A percentile compares a stretch with the other conserved stretches of the same genome.
Conservation (phyloP, 1,139 yeast species). For the Taiozyma sp. region DNA sequence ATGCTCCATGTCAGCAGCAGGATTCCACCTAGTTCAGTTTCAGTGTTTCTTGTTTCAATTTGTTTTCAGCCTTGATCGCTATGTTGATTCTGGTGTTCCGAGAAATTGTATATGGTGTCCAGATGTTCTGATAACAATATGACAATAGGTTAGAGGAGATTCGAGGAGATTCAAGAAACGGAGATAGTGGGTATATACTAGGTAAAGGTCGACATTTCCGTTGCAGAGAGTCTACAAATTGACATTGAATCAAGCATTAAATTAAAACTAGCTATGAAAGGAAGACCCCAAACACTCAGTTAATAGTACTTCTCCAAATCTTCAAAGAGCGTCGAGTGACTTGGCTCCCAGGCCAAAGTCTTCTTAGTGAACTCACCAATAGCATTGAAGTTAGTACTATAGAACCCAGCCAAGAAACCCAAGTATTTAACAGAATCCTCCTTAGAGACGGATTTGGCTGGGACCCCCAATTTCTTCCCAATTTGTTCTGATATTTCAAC, state of each 20-base stretch:
- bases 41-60: background rate
- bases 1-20: background rate
- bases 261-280: too few species aligned
- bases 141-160: too few species aligned
- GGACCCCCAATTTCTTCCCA: slow-evolving; percentile 18
- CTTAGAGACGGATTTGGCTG: slow-evolving; percentile 12
- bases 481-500: slow-evolving; percentile 25
- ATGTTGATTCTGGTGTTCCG: background rate
- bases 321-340: slow-evolving; percentile 17
- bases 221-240: too few species aligned
- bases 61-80: background rate
- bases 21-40: background rate
- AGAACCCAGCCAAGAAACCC: slow-evolving; percentile 5
- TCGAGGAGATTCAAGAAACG: too few species aligned
- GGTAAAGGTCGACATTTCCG: too few species aligned
- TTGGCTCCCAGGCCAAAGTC: slow-evolving; percentile 25
- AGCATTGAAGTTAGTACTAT: slow-evolving; percentile 9
- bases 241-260: too few species aligned
- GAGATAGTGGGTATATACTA: too few species aligned
- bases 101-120: background rate
- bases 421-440: slow-evolving; percentile 13
- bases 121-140: background rate
- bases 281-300: background rate
- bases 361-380: slow-evolving; percentile 15
- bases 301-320: slow-evolving; percentile 17